Percentiles rank a stretch among this genome's conserved stretches.
Conservation (phyloP, 192 early-diverging fungal species). For the Gonapodya sp. region DNA sequence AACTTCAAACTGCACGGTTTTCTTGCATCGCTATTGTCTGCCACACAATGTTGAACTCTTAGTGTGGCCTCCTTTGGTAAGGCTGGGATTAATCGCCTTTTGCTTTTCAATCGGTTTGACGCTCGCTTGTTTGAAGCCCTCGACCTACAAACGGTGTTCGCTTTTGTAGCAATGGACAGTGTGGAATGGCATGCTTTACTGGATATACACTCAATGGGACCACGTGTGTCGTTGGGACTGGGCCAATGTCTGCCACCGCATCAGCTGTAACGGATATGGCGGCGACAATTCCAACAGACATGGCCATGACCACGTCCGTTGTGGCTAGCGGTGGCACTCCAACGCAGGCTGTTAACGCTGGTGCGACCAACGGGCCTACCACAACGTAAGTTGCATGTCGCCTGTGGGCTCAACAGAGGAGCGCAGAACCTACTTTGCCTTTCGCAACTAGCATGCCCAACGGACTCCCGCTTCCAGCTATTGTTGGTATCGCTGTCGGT, state of each 20-base stretch:
- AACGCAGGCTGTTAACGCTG: not conserved
- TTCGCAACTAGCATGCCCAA: not conserved
- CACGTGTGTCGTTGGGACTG: not conserved
- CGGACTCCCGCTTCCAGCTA: not conserved
- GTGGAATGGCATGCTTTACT: not conserved
- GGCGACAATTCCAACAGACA: not conserved
- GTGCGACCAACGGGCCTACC: not conserved
- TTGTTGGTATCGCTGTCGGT: not conserved
- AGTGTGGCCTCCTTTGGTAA: too few species aligned
- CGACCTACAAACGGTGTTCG: not conserved
- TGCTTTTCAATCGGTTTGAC: too few species aligned
- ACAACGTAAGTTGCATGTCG: not conserved
- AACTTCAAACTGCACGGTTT: too few species aligned
- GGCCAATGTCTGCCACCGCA: not conserved
- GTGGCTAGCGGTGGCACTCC: not conserved
- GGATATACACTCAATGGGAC: not conserved
- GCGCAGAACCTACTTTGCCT: too few species aligned
- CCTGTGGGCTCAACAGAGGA: too few species aligned
- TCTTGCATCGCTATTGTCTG: too few species aligned
- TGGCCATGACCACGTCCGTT: not conserved
- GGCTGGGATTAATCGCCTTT: too few species aligned
- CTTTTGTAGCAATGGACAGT: not conserved
- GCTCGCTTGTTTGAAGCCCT: too few species aligned
- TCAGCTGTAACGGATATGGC: not conserved
- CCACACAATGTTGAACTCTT: too few species aligned